phyloP scores from a whole-genome alignment of 176 grass and related monocot species.

The Oryza punctata region DNA sequence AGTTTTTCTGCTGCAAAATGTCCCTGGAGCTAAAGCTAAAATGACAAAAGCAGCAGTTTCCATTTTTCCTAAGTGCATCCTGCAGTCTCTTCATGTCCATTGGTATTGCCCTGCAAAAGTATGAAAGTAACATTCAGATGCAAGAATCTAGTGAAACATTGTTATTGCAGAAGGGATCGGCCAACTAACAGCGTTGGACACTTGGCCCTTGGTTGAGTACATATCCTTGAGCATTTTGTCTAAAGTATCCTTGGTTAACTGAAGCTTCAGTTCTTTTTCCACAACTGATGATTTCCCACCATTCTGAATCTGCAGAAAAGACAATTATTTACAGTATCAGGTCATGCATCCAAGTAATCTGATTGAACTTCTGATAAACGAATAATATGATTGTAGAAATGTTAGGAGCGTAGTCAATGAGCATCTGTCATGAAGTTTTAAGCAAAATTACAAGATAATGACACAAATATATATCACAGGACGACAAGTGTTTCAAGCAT shows the following conservation, averaged over 20 bases:
- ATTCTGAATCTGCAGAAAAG: not conserved
- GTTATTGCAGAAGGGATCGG: no score
- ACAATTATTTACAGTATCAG: not conserved
- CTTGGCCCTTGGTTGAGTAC: no score
- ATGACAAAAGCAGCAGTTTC: not conserved
- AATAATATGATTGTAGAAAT: not conserved
- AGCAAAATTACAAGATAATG: not conserved
- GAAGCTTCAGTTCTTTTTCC: not conserved
- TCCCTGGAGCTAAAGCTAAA: not conserved
- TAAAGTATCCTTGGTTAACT: not conserved
- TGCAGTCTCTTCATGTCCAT: slow-evolving; percentile 25
- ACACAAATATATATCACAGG: not conserved
- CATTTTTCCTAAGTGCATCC: slow-evolving; percentile 15
- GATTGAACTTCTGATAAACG: not conserved
- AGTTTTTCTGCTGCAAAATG: not conserved
- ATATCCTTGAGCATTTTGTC: not conserved
- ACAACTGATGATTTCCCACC: not conserved
- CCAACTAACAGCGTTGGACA: no score
- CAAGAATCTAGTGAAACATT: no score
- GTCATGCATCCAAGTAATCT: not conserved
- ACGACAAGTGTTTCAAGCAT: not conserved
- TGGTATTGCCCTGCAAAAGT: slow-evolving; percentile 26
- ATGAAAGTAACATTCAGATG: no score
- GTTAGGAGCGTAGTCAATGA: not conserved
- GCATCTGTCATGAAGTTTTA: not conserved